Conservation (phyloP, 352 stramenopile genomes). For the Phytophthora melonis region DNA sequence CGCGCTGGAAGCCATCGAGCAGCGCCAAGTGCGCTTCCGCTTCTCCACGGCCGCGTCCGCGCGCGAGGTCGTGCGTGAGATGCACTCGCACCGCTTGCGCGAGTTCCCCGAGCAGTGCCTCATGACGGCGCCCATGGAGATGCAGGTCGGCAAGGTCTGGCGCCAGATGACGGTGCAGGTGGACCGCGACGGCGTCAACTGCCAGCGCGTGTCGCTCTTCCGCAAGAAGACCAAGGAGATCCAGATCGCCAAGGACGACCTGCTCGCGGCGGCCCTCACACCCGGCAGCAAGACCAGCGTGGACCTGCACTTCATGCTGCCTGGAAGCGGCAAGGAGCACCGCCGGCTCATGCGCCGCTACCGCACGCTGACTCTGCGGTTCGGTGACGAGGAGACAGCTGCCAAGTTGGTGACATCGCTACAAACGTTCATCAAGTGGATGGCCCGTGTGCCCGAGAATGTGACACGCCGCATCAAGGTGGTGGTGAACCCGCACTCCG, state of each 20-base stretch:
- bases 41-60: slow-evolving; percentile 67
- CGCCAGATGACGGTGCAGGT: slow-evolving; percentile 59
- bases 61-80: slow-evolving; percentile 74
- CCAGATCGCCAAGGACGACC: slow-evolving; percentile 61
- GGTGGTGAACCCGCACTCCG: slow-evolving; percentile 82
- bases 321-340: slow-evolving; percentile 61
- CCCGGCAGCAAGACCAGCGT: slow-evolving; percentile 41
- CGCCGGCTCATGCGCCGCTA: slow-evolving; percentile 67
- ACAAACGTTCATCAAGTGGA: slow-evolving; percentile 73
- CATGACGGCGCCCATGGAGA: slow-evolving; percentile 41
- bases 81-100: slow-evolving; percentile 65
- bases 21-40: slow-evolving; percentile 63
- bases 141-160: slow-evolving; percentile 64
- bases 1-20: slow-evolving; percentile 66
- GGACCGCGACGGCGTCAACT: slow-evolving; percentile 64
- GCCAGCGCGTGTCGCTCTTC: slow-evolving; percentile 64
- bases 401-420: slow-evolving; percentile 50
- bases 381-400: slow-evolving; percentile 37
- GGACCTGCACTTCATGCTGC: slow-evolving; percentile 73
- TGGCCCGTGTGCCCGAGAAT: slow-evolving; percentile 68
- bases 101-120: slow-evolving; percentile 65
- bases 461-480: slow-evolving; percentile 72
- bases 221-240: slow-evolving; percentile 69
- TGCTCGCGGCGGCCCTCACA: slow-evolving; percentile 53
- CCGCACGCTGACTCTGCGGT: slow-evolving; percentile 50